These are phyloP conservation scores for Aspergillus leporis DNA, from an alignment of 495 filamentous ascomycete genomes.

Conservation along the genomic window DNA sequence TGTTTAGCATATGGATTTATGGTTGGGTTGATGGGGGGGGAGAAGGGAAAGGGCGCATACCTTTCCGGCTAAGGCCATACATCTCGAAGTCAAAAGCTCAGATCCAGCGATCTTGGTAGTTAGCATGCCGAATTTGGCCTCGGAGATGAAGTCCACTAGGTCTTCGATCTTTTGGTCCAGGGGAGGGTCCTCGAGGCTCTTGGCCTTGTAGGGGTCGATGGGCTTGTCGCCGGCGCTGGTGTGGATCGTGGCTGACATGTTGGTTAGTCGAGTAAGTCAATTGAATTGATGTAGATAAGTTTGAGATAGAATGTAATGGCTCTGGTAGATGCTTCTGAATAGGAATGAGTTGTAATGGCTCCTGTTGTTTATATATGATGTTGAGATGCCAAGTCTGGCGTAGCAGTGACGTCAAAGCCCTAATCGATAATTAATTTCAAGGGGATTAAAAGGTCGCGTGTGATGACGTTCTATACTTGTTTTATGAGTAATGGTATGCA, in stretches of 20 bases:
- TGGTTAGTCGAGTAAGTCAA: conserved; percentile 3
- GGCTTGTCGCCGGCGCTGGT: conserved; percentile 58
- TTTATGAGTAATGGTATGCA: neutral
- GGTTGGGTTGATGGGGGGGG: neutral
- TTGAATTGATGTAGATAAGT: neutral
- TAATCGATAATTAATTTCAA: neutral
- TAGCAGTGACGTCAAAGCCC: conserved; percentile 22
- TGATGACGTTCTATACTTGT: neutral
- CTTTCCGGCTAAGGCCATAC: conserved; percentile 88
- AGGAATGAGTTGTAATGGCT: neutral
- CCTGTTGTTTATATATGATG: conserved; percentile 3
- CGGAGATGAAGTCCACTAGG: conserved; percentile 64
- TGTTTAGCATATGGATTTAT: too few relatives aligned
- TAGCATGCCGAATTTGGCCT: conserved; percentile 80
- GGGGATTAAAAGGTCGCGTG: neutral
- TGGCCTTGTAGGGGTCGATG: conserved; percentile 79
- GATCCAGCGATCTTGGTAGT: conserved; percentile 67
- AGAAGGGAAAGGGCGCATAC: conserved; percentile 41
- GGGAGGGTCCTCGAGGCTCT: conserved; percentile 62
- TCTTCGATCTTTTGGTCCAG: conserved; percentile 80
- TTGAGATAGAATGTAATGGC: neutral
- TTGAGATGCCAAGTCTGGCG: conserved; percentile 20
- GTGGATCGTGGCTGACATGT: conserved; percentile 54
- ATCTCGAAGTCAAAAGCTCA: conserved; percentile 72
- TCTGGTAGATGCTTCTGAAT: too few relatives aligned